Evolutionary conservation across 805 yeast species (phyloP).

Genomic region (Priceomyces melissophilus): DNA sequence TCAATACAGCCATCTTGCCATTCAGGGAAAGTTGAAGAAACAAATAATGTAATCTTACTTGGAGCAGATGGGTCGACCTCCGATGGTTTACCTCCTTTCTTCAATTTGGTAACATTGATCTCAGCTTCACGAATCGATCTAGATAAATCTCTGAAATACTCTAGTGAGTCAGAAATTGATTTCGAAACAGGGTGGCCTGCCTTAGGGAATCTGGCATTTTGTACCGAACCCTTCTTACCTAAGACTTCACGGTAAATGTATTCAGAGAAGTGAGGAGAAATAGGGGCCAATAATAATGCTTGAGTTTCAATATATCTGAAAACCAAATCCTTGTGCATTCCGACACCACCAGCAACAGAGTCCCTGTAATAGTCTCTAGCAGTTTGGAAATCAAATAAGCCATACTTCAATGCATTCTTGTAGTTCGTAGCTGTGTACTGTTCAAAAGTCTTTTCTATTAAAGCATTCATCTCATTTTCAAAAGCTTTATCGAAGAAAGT

Average conservation of each 20-base stretch:
- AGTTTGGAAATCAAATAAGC: constrained; percentile 90
- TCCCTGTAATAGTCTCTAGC: constrained; percentile 97
- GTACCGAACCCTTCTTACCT: constrained; percentile 62
- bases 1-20: constrained; percentile 61
- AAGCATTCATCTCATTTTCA: constrained; percentile 86
- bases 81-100: constrained; percentile 77
- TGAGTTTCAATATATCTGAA: constrained; percentile 82
- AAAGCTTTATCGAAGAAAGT: constrained; percentile 82
- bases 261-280: constrained; percentile 96
- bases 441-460: constrained; percentile 70
- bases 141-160: constrained; percentile 72
- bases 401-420: constrained; percentile 85
- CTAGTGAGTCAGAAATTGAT: constrained; percentile 62
- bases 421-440: constrained; percentile 72
- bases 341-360: constrained; percentile 46
- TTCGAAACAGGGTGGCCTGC: constrained; percentile 63
- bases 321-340: constrained; percentile 83
- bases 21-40: constrained; percentile 76
- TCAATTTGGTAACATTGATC: constrained; percentile 71
- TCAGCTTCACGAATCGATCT: constrained; percentile 92
- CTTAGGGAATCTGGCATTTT: constrained; percentile 77
- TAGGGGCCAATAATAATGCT: constrained; percentile 79
- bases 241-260: constrained; percentile 82
- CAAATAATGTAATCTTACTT: constrained; percentile 64
- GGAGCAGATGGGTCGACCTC: constrained; percentile 77